Base-by-base conservation (phyloP, 1,284 basidiomycete species). In the Cutaneotrichosporon cavernicola region DNA sequence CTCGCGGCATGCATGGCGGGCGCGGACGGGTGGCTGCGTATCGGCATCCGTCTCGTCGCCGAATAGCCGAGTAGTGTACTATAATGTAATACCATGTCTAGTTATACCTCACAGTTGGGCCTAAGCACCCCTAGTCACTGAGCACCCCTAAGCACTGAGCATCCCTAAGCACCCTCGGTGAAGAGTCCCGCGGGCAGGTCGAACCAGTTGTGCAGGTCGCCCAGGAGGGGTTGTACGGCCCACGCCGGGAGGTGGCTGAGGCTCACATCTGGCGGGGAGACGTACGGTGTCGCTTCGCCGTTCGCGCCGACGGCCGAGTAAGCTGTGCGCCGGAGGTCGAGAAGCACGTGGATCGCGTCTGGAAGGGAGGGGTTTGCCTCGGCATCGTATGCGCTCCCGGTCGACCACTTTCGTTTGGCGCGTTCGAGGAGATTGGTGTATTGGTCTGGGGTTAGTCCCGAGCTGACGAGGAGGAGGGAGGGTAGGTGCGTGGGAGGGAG, bases 11-110 rank as follows among this genome's bases (percentile, higher is more conserved):
- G 91, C 71, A 83, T 97, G 79, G 86, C 89, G 14, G 92, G 93
- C 11, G 91, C 92, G 7, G 96, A 98, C 75, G 96, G 96, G 8
- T 98, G 95, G 95, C 84, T 97, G 31, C 89, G 90, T 71, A 84
- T 96, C 58, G 93, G 91, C 70, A 83, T 95, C 47, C 89, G 89
- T 49, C 80, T 91, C 9, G 66, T 73, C 13, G 70, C 71, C 8
- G 70, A 69, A 50, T 61, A 36, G 70, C 71, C 8, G 70, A 69
- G 53, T 61, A 36, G 55, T 56, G 36, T 8, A 56, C 21, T 40
- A 43, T 56, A 56, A 56, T 56, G 55, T 56, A 56, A 22, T 36
- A 32, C 18, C 14, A 56, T n/a, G 31, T n/a, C n/a, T 38, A 18
- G 30, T 32, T 51, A 8, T 30, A 5, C 26, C 50, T 26, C 51